Evolutionary conservation across 2,329 filamentous ascomycete species (phyloP).

Genomic region (Epichloe baconii): DNA sequence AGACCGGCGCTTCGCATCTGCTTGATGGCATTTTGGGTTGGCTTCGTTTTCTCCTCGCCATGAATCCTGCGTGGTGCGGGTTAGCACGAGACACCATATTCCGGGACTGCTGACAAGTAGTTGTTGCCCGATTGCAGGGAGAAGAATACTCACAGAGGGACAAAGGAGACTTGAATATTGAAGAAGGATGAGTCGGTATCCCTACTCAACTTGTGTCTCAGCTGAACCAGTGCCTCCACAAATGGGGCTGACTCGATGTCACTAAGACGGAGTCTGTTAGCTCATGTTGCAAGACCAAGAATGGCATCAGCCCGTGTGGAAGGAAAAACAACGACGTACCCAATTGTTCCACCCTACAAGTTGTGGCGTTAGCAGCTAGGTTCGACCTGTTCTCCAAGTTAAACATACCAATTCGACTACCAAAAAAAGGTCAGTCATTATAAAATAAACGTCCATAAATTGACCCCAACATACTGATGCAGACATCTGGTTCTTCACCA

Average conservation of each 20-base stretch:
- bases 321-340: not conserved
- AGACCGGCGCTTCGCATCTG: constrained; percentile 71
- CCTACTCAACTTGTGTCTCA: constrained; percentile 57
- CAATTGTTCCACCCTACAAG: constrained; percentile 48
- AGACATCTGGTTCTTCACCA: constrained; percentile 73
- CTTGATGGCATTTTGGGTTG: constrained; percentile 82
- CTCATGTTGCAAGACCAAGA: not conserved
- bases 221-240: constrained; percentile 71
- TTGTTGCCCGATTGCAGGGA: not conserved
- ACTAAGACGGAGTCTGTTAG: constrained; percentile 5
- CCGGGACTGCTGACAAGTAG: not conserved
- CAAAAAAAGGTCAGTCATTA: constrained; percentile 9
- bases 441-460: not conserved
- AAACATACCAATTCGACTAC: constrained; percentile 23
- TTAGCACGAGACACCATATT: not conserved
- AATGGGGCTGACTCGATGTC: constrained; percentile 85
- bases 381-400: not conserved
- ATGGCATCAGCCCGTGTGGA: not conserved
- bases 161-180: constrained; percentile 79
- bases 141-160: constrained; percentile 42
- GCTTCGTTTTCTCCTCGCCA: constrained; percentile 87
- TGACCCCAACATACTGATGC: constrained; percentile 54
- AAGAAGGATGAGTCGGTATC: constrained; percentile 53
- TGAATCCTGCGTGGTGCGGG: constrained; percentile 17
- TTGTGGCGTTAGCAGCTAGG: not conserved